Evolutionary conservation across 2,329 filamentous ascomycete species (phyloP).

Genomic region (Microdochium nivale): DNA sequence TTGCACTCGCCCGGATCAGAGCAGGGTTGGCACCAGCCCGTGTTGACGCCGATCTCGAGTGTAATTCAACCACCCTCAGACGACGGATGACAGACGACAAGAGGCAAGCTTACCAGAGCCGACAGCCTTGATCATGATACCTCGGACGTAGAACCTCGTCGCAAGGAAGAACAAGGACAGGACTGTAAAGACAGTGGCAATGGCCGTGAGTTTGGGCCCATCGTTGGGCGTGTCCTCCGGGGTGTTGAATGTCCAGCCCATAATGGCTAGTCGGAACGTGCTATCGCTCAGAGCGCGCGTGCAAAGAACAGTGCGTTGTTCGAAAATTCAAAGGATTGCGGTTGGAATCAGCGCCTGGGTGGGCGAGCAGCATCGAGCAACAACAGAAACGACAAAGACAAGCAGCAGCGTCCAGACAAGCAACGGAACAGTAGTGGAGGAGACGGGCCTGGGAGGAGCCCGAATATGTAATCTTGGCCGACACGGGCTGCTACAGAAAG

Average conservation of each 20-base stretch:
- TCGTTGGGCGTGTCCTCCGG: conserved; percentile 21
- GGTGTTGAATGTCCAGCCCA: conserved; percentile 29
- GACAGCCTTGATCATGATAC: conserved; percentile 21
- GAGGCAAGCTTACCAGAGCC: conserved; percentile 20
- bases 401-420: neutral
- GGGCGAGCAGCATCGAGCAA: neutral
- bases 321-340: too few relatives aligned
- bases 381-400: neutral
- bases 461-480: neutral
- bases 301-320: too few relatives aligned
- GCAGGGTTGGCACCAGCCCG: neutral
- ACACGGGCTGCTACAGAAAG: neutral
- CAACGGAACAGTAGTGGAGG: neutral
- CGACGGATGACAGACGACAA: neutral
- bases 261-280: conserved; percentile 4
- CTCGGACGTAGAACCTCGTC: conserved; percentile 24
- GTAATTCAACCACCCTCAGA: too few relatives aligned
- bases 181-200: conserved; percentile 18
- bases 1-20: too few relatives aligned
- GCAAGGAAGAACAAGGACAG: conserved; percentile 20
- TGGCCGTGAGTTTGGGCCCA: conserved; percentile 20
- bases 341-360: neutral
- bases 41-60: too few relatives aligned
- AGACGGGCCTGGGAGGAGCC: neutral
- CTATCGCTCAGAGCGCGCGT: too few relatives aligned